A percentile compares a stretch with the other conserved stretches of the same genome.
phyloP scores from a whole-genome alignment of 768 basidiomycete genomes.

The Tylopilus cervinicoccineus region DNA sequence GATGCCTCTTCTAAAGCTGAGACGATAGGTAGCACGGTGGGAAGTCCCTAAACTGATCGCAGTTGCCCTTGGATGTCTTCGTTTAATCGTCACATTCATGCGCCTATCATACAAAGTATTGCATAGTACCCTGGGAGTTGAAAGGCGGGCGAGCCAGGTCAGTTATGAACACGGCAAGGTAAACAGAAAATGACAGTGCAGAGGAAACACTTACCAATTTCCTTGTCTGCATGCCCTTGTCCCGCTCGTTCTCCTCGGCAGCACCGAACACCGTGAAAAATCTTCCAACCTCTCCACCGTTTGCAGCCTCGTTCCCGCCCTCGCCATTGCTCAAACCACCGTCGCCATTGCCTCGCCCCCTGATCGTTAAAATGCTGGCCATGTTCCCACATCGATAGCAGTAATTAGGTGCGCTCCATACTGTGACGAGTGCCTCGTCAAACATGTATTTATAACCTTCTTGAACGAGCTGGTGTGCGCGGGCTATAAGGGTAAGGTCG shows the following conservation, averaged over 20 bases:
- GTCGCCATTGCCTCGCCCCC: constrained; percentile 47
- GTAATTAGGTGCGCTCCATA: constrained; percentile 91
- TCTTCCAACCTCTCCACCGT: constrained; percentile 33
- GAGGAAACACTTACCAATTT: constrained; percentile 53
- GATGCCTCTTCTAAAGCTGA: no score
- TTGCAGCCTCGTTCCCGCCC: neutral
- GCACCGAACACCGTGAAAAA: constrained; percentile 83
- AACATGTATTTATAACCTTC: constrained; percentile 98
- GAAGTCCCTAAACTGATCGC: no score
- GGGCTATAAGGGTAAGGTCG: constrained; percentile 79
- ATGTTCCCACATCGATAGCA: constrained; percentile 86
- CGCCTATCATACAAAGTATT: constrained; percentile 35
- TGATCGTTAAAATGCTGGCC: constrained; percentile 85
- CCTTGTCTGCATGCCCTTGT: constrained; percentile 72
- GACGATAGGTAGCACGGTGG: neutral
- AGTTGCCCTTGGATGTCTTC: neutral
- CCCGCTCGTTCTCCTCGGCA: constrained; percentile 84
- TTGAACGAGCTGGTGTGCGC: constrained; percentile 95
- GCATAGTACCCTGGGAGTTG: constrained; percentile 33
- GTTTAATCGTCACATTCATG: constrained; percentile 2
- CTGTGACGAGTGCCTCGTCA: constrained; percentile 85
- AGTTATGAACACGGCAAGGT: neutral
- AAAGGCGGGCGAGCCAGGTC: neutral
- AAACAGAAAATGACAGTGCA: neutral
- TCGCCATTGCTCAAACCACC: constrained; percentile 12